A percentile compares a stretch with the other conserved stretches of the same genome.
phyloP scores from a whole-genome alignment of 495 filamentous ascomycete genomes.

The Melanomma pulvis-pyrius region DNA sequence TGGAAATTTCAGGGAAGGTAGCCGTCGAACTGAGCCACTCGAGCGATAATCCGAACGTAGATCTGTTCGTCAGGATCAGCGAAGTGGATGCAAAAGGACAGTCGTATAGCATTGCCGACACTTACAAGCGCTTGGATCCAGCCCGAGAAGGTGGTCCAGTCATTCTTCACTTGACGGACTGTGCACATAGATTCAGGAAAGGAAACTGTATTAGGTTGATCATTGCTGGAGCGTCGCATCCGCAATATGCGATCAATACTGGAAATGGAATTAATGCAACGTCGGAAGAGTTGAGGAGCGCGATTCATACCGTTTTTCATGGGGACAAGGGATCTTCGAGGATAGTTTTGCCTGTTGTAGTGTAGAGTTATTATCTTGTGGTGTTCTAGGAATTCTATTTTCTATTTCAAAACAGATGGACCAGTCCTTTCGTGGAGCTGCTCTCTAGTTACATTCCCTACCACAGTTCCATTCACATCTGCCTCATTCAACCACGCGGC shows the following conservation, averaged over 20 bases:
- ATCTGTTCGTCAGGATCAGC: slow-evolving; percentile 14
- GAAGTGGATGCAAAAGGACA: slow-evolving; percentile 10
- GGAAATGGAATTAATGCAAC: too few species aligned
- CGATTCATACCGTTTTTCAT: too few species aligned
- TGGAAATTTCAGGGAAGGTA: neutral
- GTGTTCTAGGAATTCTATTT: too few species aligned
- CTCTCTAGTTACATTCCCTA: too few species aligned
- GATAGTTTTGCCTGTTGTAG: too few species aligned
- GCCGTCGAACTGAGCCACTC: slow-evolving; percentile 1
- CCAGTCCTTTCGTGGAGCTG: too few species aligned
- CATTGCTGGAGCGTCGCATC: slow-evolving; percentile 1
- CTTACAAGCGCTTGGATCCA: neutral
- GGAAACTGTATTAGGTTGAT: neutral
- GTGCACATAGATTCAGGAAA: slow-evolving; percentile 14
- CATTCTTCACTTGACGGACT: neutral
- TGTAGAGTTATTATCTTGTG: too few species aligned
- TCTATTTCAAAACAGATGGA: too few species aligned
- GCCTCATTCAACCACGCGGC: slow-evolving; percentile 4
- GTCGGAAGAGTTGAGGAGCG: too few species aligned
- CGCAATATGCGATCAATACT: slow-evolving; percentile 2
- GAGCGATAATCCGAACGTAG: neutral
- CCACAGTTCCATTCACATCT: too few species aligned
- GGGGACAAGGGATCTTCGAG: too few species aligned
- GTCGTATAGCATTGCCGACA: slow-evolving; percentile 9
- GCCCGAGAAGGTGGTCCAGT: neutral